Conservation (phyloP, 306 rosid genomes). For the Mimosa pudica region DNA sequence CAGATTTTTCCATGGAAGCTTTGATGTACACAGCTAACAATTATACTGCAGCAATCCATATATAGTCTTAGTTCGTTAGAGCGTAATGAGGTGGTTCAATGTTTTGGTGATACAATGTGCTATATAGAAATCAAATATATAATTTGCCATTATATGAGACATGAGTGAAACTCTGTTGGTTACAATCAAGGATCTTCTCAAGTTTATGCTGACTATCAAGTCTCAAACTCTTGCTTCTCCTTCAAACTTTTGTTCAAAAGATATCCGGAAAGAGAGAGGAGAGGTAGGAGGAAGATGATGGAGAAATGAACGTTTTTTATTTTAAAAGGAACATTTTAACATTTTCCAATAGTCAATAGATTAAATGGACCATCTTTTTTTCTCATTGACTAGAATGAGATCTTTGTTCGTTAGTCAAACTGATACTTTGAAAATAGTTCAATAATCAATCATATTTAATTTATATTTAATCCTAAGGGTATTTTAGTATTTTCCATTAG, state of each 20-base stretch:
- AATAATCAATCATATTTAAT: no score
- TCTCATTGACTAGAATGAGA: no score
- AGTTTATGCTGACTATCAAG: conserved; percentile 80
- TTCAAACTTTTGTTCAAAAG: conserved; percentile 38
- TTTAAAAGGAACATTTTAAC: no score
- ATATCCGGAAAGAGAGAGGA: no score
- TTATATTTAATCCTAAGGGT: no score
- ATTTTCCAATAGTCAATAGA: no score
- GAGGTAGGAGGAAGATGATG: no score
- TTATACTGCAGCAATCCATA: conserved; percentile 58
- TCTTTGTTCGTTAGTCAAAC: no score
- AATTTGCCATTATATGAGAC: conserved; percentile 64
- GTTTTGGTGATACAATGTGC: conserved; percentile 40
- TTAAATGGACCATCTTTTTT: no score
- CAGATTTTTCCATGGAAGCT: conserved; percentile 71
- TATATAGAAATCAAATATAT: conserved; percentile 61
- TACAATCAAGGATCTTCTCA: conserved; percentile 71
- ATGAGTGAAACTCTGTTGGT: conserved; percentile 74
- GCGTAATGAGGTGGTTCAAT: conserved; percentile 52
- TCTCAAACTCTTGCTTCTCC: conserved; percentile 45
- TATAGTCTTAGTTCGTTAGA: conserved; percentile 53
- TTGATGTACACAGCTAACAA: conserved; percentile 56
- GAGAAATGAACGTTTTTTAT: no score
- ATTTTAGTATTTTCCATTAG: no score
- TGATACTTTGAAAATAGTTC: no score